Evolutionary conservation across 768 basidiomycete species (phyloP).

Genomic region (Leccinellum luteum): DNA sequence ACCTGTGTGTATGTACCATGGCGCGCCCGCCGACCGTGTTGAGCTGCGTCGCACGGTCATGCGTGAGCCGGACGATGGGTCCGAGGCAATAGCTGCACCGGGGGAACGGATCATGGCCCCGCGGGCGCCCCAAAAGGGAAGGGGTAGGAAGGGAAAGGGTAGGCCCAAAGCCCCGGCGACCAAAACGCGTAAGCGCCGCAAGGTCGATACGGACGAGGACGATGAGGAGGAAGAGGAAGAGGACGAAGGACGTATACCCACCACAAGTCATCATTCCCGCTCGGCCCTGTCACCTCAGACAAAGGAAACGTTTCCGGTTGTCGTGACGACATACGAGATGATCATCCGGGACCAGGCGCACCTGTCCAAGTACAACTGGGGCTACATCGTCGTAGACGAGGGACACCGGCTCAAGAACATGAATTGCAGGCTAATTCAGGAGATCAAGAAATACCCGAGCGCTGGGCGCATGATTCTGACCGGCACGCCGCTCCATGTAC

Average conservation of each 20-base stretch:
- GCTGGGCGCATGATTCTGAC: slow-evolving; percentile 92
- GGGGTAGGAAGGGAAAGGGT: slow-evolving; percentile 8
- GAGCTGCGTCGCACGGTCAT: slow-evolving; percentile 69
- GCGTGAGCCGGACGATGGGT: slow-evolving; percentile 32
- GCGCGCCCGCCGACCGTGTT: slow-evolving; percentile 75
- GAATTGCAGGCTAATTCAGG: slow-evolving; percentile 84
- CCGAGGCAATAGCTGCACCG: slow-evolving; percentile 18
- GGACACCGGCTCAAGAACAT: slow-evolving; percentile 95
- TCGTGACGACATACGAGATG: slow-evolving; percentile 91
- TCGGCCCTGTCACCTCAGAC: slow-evolving; percentile 12
- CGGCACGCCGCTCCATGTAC: slow-evolving; percentile 92
- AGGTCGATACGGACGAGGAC: slow-evolving; percentile 5
- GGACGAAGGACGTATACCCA: slow-evolving; percentile 19
- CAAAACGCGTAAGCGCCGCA: slow-evolving; percentile 19
- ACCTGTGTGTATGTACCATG: slow-evolving; percentile 90
- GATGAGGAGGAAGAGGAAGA: slow-evolving; percentile 13
- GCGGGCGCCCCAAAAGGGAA: slow-evolving; percentile 17
- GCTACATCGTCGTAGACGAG: slow-evolving; percentile 95
- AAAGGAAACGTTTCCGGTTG: slow-evolving; percentile 63
- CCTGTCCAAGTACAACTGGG: slow-evolving; percentile 68
- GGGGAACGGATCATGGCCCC: slow-evolving; percentile 25
- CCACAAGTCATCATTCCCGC: slow-evolving; percentile 11
- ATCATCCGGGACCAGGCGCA: slow-evolving; percentile 78
- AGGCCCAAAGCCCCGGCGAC: slow-evolving; percentile 13
- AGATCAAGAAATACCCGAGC: slow-evolving; percentile 82